Percentiles rank a stretch among this genome's conserved stretches.
These are phyloP conservation scores for Cyclotella cryptica DNA, from an alignment of 108 stramenopile genomes.

Conservation along the genomic window DNA sequence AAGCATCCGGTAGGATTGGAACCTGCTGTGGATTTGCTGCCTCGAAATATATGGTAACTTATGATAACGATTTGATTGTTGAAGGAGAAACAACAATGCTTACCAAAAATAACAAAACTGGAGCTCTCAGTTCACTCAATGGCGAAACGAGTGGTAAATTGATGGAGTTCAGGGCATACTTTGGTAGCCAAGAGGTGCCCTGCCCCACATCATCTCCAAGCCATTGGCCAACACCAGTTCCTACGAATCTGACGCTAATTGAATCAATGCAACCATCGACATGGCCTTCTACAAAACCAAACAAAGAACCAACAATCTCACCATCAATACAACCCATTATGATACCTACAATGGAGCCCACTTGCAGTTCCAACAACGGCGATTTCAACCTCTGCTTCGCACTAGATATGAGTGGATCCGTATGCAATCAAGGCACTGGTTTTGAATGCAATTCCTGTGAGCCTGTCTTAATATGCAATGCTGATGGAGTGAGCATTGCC, in stretches of 20 bases:
- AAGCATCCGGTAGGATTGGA: constrained; percentile 8
- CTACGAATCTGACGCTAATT: neutral
- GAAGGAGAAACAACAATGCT: neutral
- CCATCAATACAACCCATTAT: constrained; percentile 12
- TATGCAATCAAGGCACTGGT: constrained; percentile 29
- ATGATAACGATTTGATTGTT: constrained; percentile 13
- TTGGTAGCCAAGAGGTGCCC: constrained; percentile 10
- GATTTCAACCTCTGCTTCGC: constrained; percentile 52
- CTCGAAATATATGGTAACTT: constrained; percentile 10
- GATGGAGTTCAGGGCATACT: neutral
- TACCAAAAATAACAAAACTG: neutral
- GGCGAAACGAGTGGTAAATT: neutral
- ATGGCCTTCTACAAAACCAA: constrained; percentile 6
- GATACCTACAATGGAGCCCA: constrained; percentile 15
- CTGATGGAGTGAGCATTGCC: constrained; percentile 2
- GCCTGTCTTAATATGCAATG: constrained; percentile 31
- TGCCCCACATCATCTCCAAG: constrained; percentile 18
- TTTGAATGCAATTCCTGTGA: constrained; percentile 37
- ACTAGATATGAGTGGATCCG: constrained; percentile 47
- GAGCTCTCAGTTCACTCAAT: neutral
- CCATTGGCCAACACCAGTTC: neutral
- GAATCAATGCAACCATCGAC: neutral
- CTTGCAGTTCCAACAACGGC: constrained; percentile 20
- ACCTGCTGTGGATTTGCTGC: constrained; percentile 44
- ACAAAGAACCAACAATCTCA: neutral